phyloP scores from a whole-genome alignment of 164 flowering plant genomes.

The Magnolia kwangsiensis region DNA sequence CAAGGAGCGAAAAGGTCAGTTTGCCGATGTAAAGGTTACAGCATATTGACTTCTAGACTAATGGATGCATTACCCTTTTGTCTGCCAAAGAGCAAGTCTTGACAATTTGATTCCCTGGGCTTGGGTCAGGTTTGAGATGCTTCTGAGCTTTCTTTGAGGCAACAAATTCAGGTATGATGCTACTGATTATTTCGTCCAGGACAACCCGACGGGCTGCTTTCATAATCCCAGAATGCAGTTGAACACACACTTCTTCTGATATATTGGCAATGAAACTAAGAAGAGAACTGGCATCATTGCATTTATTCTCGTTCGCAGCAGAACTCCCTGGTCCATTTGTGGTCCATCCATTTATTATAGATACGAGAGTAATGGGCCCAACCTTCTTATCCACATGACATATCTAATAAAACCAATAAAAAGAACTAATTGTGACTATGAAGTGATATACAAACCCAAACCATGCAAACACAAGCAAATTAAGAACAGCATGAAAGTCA shows the following conservation, averaged over 20 bases:
- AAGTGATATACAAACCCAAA: neutral
- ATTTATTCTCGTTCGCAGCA: conserved; percentile 11
- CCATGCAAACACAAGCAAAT: neutral
- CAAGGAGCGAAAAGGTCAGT: neutral
- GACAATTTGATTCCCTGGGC: conserved; percentile 20
- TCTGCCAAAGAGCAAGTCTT: conserved; percentile 21
- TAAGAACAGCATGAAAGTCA: neutral
- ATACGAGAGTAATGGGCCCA: conserved; percentile 45
- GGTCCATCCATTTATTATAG: conserved; percentile 48
- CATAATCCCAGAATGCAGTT: conserved; percentile 79
- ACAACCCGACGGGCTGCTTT: conserved; percentile 74
- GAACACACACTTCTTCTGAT: conserved; percentile 63
- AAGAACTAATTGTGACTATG: neutral
- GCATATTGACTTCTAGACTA: neutral
- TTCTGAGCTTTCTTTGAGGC: conserved; percentile 49
- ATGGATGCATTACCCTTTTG: conserved; percentile 19
- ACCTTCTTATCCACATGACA: conserved; percentile 47
- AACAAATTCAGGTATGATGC: conserved; percentile 49
- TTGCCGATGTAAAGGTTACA: neutral
- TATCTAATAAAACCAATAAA: conserved; percentile 45
- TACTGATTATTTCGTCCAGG: conserved; percentile 77
- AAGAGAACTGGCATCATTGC: conserved; percentile 21
- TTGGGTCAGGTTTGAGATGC: conserved; percentile 33
- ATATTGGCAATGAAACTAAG: conserved; percentile 40
- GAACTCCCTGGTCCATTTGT: conserved; percentile 17